Evolutionary conservation across 2,329 filamentous ascomycete genomes (phyloP), one percentile per base, ranked within the genome.

Genomic region (Colletotrichum acutatum): DNA sequence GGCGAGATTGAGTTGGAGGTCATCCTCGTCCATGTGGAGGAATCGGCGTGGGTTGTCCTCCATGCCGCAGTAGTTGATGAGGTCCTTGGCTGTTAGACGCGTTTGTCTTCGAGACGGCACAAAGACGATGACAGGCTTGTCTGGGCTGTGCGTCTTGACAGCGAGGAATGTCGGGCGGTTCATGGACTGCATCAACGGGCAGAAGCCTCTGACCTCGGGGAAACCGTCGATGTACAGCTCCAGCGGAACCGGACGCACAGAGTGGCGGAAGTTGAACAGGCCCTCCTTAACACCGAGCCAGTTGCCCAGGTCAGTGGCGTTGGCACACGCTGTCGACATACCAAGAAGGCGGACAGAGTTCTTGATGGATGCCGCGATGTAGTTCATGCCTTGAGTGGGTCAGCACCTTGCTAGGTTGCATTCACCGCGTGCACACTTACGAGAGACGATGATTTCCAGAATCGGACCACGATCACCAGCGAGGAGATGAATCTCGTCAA

Each of bases 291-390:
- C 97, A 59, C 97, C 97, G 3, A 99, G 89, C 97, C 97, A 99
- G 79, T 98, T 98, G 2, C 90, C 97, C 46, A 99, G 87, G 81
- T 99, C 97, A 16, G 90, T 94, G 2, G 97, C 97, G 80, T 99
- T 99, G 16, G 97, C 97, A 78, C 96, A 98, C 11, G 97, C 97
- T 22, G 97, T 99, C 2, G 97, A 99, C 97, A 99, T 99, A n/a
- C 97, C 97, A 75, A 99, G 89, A 5, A 99, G 87, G 5, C 97
- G 90, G 26, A 99, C 96, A 0, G 95, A 91, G 64, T 92, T 95
- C 79, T 97, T 95, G 53, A 94, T 97, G 74, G 97, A 95, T 2
- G 95, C 94, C 1, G 96, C 97, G 78, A 99, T 99, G 81, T 98
- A 99, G 81, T 99, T 99, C 97, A 99, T 98, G 77, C 93, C 89